A percentile compares a stretch with the other conserved stretches of the same genome.
Evolutionary conservation across 2,329 filamentous ascomycete species (phyloP).

Genomic region (Diplocarpon mali): DNA sequence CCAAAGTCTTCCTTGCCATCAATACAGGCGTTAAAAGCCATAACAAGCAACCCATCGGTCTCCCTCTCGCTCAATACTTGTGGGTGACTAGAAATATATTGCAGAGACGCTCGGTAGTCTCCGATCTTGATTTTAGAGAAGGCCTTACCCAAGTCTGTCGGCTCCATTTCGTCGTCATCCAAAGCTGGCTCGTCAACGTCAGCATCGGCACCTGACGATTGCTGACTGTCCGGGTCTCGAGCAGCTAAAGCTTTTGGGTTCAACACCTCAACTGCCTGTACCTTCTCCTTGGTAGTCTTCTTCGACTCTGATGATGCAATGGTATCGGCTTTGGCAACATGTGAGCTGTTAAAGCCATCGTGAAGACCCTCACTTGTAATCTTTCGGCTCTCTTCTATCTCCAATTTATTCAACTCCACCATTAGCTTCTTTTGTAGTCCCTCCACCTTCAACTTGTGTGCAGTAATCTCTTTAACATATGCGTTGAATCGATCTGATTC

Average conservation of each 20-base stretch:
- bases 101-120: conserved; percentile 62
- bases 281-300: conserved; percentile 33
- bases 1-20: conserved; percentile 66
- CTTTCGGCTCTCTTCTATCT: conserved; percentile 76
- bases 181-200: conserved; percentile 44
- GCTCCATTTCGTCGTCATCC: conserved; percentile 59
- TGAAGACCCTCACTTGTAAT: conserved; percentile 89
- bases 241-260: conserved; percentile 48
- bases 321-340: conserved; percentile 53
- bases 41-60: conserved; percentile 79
- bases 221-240: conserved; percentile 32
- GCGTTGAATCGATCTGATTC: conserved; percentile 53
- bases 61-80: conserved; percentile 73
- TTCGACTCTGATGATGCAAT: conserved; percentile 15
- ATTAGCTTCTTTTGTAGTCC: conserved; percentile 66
- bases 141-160: conserved; percentile 64
- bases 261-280: conserved; percentile 56
- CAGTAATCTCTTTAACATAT: conserved; percentile 68
- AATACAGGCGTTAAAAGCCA: conserved; percentile 83
- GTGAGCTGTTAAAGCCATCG: conserved; percentile 82
- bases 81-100: conserved; percentile 71
- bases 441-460: conserved; percentile 67
- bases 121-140: conserved; percentile 70
- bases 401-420: conserved; percentile 65
- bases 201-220: conserved; percentile 48